Conservation (phyloP, 768 basidiomycete genomes). For the Calocybe gangraenosa region DNA sequence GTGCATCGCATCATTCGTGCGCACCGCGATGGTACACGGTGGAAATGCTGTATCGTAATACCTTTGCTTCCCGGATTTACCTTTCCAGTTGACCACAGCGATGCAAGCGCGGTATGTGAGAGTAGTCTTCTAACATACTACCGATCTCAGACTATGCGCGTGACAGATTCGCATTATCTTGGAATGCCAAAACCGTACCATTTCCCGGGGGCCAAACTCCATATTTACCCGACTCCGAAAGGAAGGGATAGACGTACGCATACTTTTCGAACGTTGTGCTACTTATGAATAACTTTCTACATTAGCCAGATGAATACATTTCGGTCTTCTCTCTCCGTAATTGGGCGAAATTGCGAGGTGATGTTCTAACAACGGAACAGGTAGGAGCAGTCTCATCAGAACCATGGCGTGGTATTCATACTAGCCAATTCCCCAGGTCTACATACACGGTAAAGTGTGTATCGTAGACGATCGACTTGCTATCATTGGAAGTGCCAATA, state of each 20-base stretch:
- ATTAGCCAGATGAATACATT: conserved; percentile 89
- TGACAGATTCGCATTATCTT: conserved; percentile 85
- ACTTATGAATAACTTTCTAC: conserved; percentile 9
- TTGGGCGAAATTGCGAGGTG: conserved; percentile 89
- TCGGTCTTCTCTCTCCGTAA: conserved; percentile 86
- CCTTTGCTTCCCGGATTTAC: conserved; percentile 93
- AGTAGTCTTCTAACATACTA: not conserved
- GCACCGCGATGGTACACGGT: conserved; percentile 71
- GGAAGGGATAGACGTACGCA: conserved; percentile 81
- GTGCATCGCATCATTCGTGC: conserved; percentile 89
- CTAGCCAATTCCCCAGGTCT: conserved; percentile 48
- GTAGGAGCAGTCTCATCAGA: conserved; percentile 30
- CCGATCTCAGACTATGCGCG: not conserved
- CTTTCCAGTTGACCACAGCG: conserved; percentile 87
- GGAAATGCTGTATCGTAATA: conserved; percentile 92
- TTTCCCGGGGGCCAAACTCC: conserved; percentile 84
- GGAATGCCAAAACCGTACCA: conserved; percentile 90
- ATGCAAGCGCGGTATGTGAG: conserved; percentile 80
- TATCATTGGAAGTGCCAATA: conserved; percentile 95
- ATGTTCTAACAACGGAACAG: conserved; percentile 84
- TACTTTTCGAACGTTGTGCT: not conserved
- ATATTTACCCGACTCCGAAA: conserved; percentile 84
- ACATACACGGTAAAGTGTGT: conserved; percentile 85
- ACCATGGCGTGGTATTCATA: not conserved
- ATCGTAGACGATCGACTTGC: conserved; percentile 94